Percentiles rank a stretch among this genome's conserved stretches.
phyloP scores from a whole-genome alignment of 2,329 filamentous ascomycete genomes.

The Balansia obtecta region DNA sequence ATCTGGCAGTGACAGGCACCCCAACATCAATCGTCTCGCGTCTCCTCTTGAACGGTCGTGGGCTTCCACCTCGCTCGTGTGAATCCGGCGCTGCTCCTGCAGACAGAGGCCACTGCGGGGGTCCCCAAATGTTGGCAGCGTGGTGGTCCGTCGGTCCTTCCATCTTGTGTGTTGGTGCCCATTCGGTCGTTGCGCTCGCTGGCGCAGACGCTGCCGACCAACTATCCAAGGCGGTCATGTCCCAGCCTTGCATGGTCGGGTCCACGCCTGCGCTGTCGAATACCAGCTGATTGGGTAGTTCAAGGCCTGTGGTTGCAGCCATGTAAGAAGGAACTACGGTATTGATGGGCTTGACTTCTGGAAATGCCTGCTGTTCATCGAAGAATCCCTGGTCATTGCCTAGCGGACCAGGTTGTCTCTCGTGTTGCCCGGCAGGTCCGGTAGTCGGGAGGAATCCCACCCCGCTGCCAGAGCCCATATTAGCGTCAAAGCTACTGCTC shows the following conservation, averaged over 20 bases:
- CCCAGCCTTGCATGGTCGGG: slow-evolving; percentile 23
- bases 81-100: slow-evolving; percentile 13
- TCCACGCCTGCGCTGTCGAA: slow-evolving; percentile 23
- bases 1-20: slow-evolving; percentile 21
- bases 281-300: slow-evolving; percentile 20
- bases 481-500: slow-evolving; percentile 29
- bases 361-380: slow-evolving; percentile 19
- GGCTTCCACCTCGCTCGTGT: slow-evolving; percentile 21
- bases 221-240: slow-evolving; percentile 23
- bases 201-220: slow-evolving; percentile 18
- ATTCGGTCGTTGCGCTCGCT: slow-evolving; percentile 18
- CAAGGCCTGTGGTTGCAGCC: slow-evolving; percentile 17
- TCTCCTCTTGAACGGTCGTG: slow-evolving; percentile 24
- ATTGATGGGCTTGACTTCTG: slow-evolving; percentile 23
- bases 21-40: slow-evolving; percentile 20
- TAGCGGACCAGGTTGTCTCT: slow-evolving; percentile 14
- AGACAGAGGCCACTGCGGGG: slow-evolving; percentile 21
- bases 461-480: slow-evolving; percentile 17
- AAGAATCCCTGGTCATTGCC: slow-evolving; percentile 19
- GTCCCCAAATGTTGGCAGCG: slow-evolving; percentile 23
- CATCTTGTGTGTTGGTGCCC: slow-evolving; percentile 19
- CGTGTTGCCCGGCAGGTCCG: slow-evolving; percentile 12
- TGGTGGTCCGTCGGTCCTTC: slow-evolving; percentile 13
- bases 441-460: slow-evolving; percentile 20
- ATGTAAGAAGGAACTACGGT: slow-evolving; percentile 19